A percentile compares a stretch with the other conserved stretches of the same genome.
Evolutionary conservation across 805 yeast species (phyloP).

Genomic region (Ogataea trehalophila): DNA sequence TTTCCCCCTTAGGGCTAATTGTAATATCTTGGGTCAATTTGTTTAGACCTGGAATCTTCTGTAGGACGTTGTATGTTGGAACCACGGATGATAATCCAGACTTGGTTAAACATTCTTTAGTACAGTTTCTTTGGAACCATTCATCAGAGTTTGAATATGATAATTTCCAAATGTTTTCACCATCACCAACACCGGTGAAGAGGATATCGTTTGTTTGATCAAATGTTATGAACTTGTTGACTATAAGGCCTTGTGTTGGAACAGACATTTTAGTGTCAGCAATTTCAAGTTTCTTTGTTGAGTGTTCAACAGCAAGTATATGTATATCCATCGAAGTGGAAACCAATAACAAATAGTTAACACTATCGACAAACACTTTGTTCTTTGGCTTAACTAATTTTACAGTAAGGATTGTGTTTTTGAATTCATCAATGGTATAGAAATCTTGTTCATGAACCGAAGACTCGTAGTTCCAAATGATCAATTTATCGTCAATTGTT

Average conservation of each 20-base stretch:
- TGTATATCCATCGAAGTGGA: slow-evolving; percentile 78
- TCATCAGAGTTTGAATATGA: slow-evolving; percentile 77
- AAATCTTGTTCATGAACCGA: slow-evolving; percentile 51
- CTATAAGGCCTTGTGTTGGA: slow-evolving; percentile 72
- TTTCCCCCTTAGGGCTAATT: slow-evolving; percentile 40
- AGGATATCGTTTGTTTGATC: slow-evolving; percentile 72
- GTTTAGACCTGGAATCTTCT: slow-evolving; percentile 27
- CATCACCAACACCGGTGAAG: slow-evolving; percentile 78
- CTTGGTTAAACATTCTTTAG: slow-evolving; percentile 77
- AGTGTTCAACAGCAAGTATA: slow-evolving; percentile 65
- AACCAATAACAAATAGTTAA: slow-evolving; percentile 66
- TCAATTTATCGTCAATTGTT: slow-evolving; percentile 71
- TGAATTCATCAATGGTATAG: slow-evolving; percentile 76
- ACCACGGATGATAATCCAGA: slow-evolving; percentile 50
- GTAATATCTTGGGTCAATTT: slow-evolving; percentile 20
- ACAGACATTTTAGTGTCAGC: slow-evolving; percentile 81
- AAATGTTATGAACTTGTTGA: slow-evolving; percentile 54
- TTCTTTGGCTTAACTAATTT: slow-evolving; percentile 76
- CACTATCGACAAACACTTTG: slow-evolving; percentile 73
- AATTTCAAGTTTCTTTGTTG: slow-evolving; percentile 50
- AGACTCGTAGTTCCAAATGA: slow-evolving; percentile 70
- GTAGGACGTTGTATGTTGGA: slow-evolving; percentile 31
- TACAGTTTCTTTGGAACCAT: slow-evolving; percentile 82
- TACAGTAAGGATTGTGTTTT: slow-evolving; percentile 72
- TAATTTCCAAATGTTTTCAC: slow-evolving; percentile 79